Evolutionary conservation across 75 land plant species (phyloP), one percentile per base, ranked within the genome.

Genomic region (Cunninghamia lanceolata): DNA sequence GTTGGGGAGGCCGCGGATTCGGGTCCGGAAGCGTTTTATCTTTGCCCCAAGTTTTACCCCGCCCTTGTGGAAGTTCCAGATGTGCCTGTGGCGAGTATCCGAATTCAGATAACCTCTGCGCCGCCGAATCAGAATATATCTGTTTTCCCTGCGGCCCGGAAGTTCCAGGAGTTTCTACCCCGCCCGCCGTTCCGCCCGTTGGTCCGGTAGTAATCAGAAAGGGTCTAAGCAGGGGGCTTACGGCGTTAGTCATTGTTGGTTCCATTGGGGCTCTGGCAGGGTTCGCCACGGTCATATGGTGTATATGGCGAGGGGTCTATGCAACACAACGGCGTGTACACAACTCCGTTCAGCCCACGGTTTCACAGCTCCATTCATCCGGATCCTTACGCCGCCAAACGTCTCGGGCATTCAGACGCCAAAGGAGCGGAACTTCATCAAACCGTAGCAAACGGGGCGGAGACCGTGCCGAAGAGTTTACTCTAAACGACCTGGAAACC

Each of bases 371-470:
- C 0, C 82, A 80, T 32, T 87, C n/a, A n/a, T n/a, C 91, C 0
- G 74, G 82, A 36, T 93, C 93, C 4, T 25, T 89, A 45, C 73
- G 88, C 59, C 91, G 94, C 10, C 93, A 94, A 82, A 30, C 82
- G 10, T 94, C 93, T 36, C 53, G 91, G 21, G 82, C 85, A 0
- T 92, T 94, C 88, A 71, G 90, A 88, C 89, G 98, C 35, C 96
- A 93, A 56, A 81, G 96, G 81, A 96, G 97, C 84, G 94, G 94
- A 8, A 90, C 97, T 1, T 96, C 97, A 9, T 89, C 93, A 4
- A 83, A 38, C 35, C 86, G 85, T 3, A 86, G 87, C 52, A 91
- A 88, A n/a, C 90, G 88, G 53, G 85, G 86, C 2, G 97, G n/a
- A n/a, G n/a, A 95, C 70, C 85, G 93, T 21, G 92, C 96, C 6